Evolutionary conservation across 108 stramenopile species (phyloP).

Genomic region (Hondaea fermentalgiana): DNA sequence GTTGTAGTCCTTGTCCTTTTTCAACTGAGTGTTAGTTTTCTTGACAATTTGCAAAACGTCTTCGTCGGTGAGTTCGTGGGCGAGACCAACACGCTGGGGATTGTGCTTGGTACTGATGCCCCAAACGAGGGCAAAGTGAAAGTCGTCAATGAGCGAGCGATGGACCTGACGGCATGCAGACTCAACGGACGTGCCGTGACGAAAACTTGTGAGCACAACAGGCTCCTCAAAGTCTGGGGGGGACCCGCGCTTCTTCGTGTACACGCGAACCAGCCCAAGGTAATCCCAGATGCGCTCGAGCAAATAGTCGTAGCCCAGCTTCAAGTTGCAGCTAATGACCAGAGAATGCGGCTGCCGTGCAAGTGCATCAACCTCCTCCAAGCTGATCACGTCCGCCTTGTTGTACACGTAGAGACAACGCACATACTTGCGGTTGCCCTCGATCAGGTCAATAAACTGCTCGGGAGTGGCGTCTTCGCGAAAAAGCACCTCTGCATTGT

Average conservation of each 20-base stretch:
- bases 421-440: slow-evolving; percentile 90
- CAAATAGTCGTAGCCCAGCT: slow-evolving; percentile 64
- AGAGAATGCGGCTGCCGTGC: slow-evolving; percentile 87
- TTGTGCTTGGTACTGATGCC: slow-evolving; percentile 84
- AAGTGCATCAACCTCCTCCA: slow-evolving; percentile 92
- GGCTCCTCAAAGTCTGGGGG: slow-evolving; percentile 93
- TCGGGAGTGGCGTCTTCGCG: slow-evolving; percentile 89
- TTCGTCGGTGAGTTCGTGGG: slow-evolving; percentile 82
- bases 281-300: slow-evolving; percentile 88
- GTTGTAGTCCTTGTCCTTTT: slow-evolving; percentile 61
- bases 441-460: slow-evolving; percentile 92
- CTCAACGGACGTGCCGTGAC: slow-evolving; percentile 52
- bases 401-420: slow-evolving; percentile 94
- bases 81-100: slow-evolving; percentile 89
- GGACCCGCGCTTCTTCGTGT: slow-evolving; percentile 83
- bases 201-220: slow-evolving; percentile 80
- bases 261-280: slow-evolving; percentile 86
- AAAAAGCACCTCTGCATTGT: slow-evolving; percentile 81
- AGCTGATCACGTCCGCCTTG: slow-evolving; percentile 92
- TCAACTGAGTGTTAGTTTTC: slow-evolving; percentile 88
- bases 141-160: slow-evolving; percentile 50
- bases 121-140: slow-evolving; percentile 98
- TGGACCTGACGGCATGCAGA: slow-evolving; percentile 44
- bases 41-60: slow-evolving; percentile 96
- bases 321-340: slow-evolving; percentile 73